These are phyloP conservation scores for Eucalyptus decipiens DNA, from an alignment of 345 rosid genomes.

Conservation along the genomic window DNA sequence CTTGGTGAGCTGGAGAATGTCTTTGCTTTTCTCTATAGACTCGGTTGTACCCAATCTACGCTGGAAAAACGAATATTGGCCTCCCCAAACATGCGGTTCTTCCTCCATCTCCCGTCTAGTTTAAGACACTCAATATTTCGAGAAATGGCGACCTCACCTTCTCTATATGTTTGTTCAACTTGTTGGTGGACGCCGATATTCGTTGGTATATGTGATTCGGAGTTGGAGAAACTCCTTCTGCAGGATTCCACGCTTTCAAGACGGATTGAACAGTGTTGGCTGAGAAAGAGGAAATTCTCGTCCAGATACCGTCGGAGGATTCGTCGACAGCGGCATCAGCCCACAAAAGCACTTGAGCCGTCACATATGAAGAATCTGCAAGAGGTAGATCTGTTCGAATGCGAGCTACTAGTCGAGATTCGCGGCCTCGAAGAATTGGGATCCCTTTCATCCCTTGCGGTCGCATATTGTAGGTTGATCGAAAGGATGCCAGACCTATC, in stretches of 20 bases:
- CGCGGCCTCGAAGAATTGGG: not conserved
- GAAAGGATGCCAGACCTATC: not conserved
- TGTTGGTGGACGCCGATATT: not conserved
- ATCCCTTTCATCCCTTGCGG: not conserved
- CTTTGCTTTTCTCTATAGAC: accelerated
- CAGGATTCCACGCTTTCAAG: accelerated
- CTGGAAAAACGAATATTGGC: too few relatives aligned
- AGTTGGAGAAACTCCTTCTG: not conserved
- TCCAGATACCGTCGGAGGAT: accelerated
- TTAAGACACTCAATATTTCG: too few relatives aligned
- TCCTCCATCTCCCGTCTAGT: too few relatives aligned
- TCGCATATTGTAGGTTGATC: not conserved
- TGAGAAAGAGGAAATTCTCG: accelerated
- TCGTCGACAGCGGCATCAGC: accelerated
- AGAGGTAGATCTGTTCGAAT: not conserved
- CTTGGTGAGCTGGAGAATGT: not conserved
- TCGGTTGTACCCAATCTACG: accelerated
- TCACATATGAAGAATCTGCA: not conserved
- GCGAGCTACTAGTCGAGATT: not conserved
- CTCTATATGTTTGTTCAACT: too few relatives aligned
- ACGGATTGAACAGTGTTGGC: accelerated
- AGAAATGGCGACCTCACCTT: too few relatives aligned
- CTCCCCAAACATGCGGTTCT: too few relatives aligned
- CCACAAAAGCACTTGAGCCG: not conserved
- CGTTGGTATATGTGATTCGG: not conserved